Base-by-base conservation (phyloP, 768 basidiomycete genomes). In the Lactifluus echinatus region DNA sequence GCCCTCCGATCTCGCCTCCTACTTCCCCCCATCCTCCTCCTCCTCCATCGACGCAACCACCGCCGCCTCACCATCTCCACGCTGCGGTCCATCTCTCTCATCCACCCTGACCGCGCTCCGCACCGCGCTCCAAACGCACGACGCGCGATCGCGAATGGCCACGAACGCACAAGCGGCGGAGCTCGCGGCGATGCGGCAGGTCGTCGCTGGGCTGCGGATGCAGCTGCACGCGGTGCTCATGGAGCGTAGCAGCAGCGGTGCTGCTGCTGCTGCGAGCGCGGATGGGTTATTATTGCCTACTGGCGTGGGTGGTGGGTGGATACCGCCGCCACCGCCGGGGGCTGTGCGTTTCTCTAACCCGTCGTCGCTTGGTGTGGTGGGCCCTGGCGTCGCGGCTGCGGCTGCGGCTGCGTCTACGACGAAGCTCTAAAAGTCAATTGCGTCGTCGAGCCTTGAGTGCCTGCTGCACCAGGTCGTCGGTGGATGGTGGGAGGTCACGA, bases 171-270 rank as follows among this genome's bases (percentile, higher is more conserved):
- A 61, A 19, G 63, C 60, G 1, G 63, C 63, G 0, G 63, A 63
- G 19, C 46, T 63, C 39, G 60, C 45, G 3, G 60, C 63, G 4
- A 40, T 63, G 56, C 60, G 63, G n/a, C 52, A 62, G 40, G 56
- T 62, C 10, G 60, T 63, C 23, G 44, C 51, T 6, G 63, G 63
- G 7, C 23, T 63, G 21, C 56, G 60, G 19, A 63, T 61, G 56
- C 62, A 63, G 39, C 31, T 63, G 29, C 62, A 63, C 12, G 55
- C 62, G 31, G 48, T 63, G 23, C 53, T 63, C 19, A 63, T 63
- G 60, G 62, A 63, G 11, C 61, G 59, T n/a, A 56, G 37, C n/a
- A 28, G 46, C n/a, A n/a, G n/a, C n/a, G n/a, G n/a, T n/a, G n/a
- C n/a, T n/a, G n/a, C n/a, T n/a, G n/a, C n/a, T n/a, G n/a, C n/a